Evolutionary conservation across 179 eudicot genomes (phyloP).

Genomic region (Silene noctiflora): DNA sequence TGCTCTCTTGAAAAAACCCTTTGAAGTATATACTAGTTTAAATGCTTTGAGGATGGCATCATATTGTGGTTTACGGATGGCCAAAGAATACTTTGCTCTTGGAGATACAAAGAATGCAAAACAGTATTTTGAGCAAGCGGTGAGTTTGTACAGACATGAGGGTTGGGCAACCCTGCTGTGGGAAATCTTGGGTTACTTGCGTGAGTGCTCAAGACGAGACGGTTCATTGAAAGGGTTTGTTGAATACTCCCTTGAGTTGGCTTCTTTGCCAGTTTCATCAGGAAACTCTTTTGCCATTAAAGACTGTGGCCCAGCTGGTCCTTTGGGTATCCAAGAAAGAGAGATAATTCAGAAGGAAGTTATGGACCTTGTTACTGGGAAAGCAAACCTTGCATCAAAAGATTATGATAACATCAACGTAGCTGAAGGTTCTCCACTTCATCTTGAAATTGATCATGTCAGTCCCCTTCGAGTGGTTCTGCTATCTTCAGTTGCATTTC

Average conservation of each 20-base stretch:
- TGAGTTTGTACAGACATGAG: constrained; percentile 75
- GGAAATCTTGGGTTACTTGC: constrained; percentile 86
- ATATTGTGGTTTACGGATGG: constrained; percentile 76
- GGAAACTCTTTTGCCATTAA: constrained; percentile 34
- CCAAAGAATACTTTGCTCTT: constrained; percentile 61
- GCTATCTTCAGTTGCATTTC: constrained; percentile 91
- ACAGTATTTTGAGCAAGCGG: constrained; percentile 54
- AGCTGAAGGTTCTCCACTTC: constrained; percentile 56
- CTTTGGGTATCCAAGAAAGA: constrained; percentile 65
- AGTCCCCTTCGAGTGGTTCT: constrained; percentile 85
- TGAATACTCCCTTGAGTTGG: constrained; percentile 95
- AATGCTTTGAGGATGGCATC: constrained; percentile 73
- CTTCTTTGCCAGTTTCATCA: constrained; percentile 75
- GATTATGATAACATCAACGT: constrained; percentile 35
- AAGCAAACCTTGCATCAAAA: constrained; percentile 33
- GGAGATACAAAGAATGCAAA: constrained; percentile 58
- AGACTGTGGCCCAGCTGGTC: constrained; percentile 89
- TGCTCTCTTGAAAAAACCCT: constrained; percentile 75
- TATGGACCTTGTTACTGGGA: constrained; percentile 54
- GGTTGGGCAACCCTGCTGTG: constrained; percentile 86
- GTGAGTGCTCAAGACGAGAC: constrained; percentile 76
- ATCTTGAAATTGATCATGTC: constrained; percentile 88
- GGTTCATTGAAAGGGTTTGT: constrained; percentile 68
- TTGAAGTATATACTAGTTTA: constrained; percentile 55
- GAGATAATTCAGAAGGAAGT: constrained; percentile 69